These are phyloP conservation scores for Gentiana macrophylla DNA, from an alignment of 257 asterid genomes.

Conservation along the genomic window DNA sequence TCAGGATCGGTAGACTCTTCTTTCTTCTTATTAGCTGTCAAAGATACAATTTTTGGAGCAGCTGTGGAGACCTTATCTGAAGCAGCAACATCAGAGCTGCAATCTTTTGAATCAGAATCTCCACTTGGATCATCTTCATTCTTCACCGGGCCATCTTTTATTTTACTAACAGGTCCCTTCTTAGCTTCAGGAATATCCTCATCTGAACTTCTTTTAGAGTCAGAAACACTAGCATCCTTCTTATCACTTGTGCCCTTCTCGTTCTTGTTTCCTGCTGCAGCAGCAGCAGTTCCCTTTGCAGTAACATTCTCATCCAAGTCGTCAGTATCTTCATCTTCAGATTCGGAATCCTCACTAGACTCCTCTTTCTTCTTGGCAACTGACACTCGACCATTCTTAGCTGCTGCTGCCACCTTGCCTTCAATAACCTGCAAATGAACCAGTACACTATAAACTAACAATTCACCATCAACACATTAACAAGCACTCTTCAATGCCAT, in stretches of 20 bases:
- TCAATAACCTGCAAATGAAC: slow-evolving; percentile 7
- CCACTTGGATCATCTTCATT: slow-evolving; percentile 3
- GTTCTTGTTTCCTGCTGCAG: slow-evolving; percentile 10
- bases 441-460: not conserved
- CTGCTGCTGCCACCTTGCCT: slow-evolving; percentile 9
- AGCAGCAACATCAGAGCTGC: slow-evolving; percentile 28
- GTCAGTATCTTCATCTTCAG: slow-evolving; percentile 10
- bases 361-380: slow-evolving; percentile 8
- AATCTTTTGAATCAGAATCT: slow-evolving; percentile 1
- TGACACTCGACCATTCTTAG: slow-evolving; percentile 6
- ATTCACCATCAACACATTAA: too few relatives aligned
- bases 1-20: too few relatives aligned
- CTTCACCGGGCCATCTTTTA: slow-evolving; percentile 21
- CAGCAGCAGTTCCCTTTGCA: slow-evolving; percentile 6
- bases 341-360: slow-evolving; percentile 6
- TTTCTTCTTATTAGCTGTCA: too few relatives aligned
- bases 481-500: too few relatives aligned
- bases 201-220: slow-evolving; percentile 24
- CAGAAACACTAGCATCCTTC: slow-evolving; percentile 32
- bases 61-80: slow-evolving; percentile 4
- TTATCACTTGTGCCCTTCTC: slow-evolving; percentile 4
- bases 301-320: slow-evolving; percentile 15
- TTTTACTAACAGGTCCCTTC: slow-evolving; percentile 12
- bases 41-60: slow-evolving; percentile 6
- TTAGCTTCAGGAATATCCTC: slow-evolving; percentile 23